Evolutionary conservation across 768 basidiomycete species (phyloP).

Genomic region (Xanthoconium purpureum): DNA sequence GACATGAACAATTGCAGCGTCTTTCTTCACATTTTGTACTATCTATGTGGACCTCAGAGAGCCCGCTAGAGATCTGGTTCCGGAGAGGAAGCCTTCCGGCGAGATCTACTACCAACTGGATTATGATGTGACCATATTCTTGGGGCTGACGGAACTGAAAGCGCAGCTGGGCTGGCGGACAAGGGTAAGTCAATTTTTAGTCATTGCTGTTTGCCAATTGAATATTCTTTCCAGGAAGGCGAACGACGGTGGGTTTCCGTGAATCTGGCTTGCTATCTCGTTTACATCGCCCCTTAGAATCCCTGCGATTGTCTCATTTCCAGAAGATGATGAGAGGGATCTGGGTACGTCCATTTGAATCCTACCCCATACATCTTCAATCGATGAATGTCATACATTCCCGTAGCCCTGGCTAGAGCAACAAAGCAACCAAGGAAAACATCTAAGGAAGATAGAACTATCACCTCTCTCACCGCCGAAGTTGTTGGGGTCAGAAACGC

Average conservation of each 20-base stretch:
- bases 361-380: too few relatives aligned
- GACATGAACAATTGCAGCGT: background rate
- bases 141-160: slow-evolving; percentile 8
- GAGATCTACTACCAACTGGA: slow-evolving; percentile 1
- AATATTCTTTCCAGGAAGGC: background rate
- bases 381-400: too few relatives aligned
- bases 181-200: slow-evolving; percentile 1
- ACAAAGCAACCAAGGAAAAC: too few relatives aligned
- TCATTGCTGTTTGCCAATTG: background rate
- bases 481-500: too few relatives aligned
- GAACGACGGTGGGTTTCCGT: slow-evolving; percentile 1
- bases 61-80: background rate
- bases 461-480: too few relatives aligned
- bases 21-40: slow-evolving; percentile 7
- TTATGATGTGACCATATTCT: background rate
- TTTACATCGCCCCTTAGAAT: background rate
- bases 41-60: background rate
- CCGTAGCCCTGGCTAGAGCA: too few relatives aligned
- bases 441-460: too few relatives aligned
- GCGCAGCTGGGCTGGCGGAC: slow-evolving; percentile 10
- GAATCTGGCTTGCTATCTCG: background rate
- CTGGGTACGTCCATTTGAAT: background rate
- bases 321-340: too few relatives aligned
- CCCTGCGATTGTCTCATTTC: too few relatives aligned
- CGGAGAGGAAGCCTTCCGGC: background rate